Conservation (phyloP, 805 yeast species). For the Metschnikowia amazonensis region DNA sequence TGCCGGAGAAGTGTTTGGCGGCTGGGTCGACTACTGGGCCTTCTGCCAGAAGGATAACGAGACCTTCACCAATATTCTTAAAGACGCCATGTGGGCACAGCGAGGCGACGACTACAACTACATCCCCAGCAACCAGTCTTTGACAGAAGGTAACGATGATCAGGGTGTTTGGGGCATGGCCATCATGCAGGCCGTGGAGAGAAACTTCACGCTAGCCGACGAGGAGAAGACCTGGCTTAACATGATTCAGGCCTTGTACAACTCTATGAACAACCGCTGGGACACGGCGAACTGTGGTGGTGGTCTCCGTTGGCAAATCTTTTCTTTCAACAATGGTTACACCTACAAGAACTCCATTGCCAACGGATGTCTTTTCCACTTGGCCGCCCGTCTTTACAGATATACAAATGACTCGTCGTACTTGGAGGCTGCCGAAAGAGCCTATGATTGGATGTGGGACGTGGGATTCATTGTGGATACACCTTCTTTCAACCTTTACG, state of each 20-base stretch:
- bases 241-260: constrained; percentile 41
- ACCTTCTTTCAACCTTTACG: constrained; percentile 41
- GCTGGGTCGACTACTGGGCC: constrained; percentile 38
- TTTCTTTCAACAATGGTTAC: constrained; percentile 47
- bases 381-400: constrained; percentile 43
- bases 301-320: constrained; percentile 47
- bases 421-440: constrained; percentile 40
- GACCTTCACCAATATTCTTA: constrained; percentile 27
- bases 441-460: constrained; percentile 44
- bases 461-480: constrained; percentile 19
- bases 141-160: constrained; percentile 50
- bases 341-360: constrained; percentile 44
- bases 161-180: constrained; percentile 53
- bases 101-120: constrained; percentile 40
- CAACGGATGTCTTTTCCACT: constrained; percentile 43
- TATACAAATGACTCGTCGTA: constrained; percentile 39
- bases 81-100: constrained; percentile 41
- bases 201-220: constrained; percentile 33
- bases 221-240: constrained; percentile 36
- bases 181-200: constrained; percentile 44
- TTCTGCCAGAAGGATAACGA: constrained; percentile 35
- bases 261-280: constrained; percentile 46
- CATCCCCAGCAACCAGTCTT: constrained; percentile 44
- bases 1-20: constrained; percentile 51
- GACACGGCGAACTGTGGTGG: constrained; percentile 36